Base-by-base conservation (phyloP, 2,329 filamentous ascomycete genomes). In the Lojkania enalia region DNA sequence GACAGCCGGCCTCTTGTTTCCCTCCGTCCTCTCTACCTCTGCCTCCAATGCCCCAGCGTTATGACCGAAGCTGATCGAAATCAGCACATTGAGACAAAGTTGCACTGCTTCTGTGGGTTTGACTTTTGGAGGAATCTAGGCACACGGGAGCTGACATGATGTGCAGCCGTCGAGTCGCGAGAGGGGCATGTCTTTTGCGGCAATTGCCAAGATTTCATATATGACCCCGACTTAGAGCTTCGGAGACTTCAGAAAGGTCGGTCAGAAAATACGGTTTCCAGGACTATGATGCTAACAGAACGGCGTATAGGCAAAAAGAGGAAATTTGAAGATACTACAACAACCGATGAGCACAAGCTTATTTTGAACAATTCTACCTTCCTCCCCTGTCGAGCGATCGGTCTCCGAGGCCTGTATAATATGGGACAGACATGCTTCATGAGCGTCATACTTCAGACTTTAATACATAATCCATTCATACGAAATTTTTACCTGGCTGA, bases 401-500 rank as follows among this genome's bases (percentile, higher is more conserved):
- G 94, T 7, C 82, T 96, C 29, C 84, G 94, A 25, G 92, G 92
- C 21, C 86, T 99, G 49, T 96, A 95, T 71, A 99, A 97, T 64
- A 92, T 96, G 67, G 94, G 92, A n/a, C 90, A 95, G 46, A 97
- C 94, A 9, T 99, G 92, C 74, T 99, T 96, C 71, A 92, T 97
- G 79, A 95, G 94, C 59, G 92, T 96, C 20, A 90, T 97, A 36
- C 78, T 99, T 13, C 94, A 97, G 69, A 90, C 87, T 44, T 84
- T 99, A 58, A 81, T 97, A 42, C 92, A 96, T 73, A 96, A 97
- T 64, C 92, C 92, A 0, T 80, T 96, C 33, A 80, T 99, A 20
- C 85, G 89, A 48, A 91, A 92, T 58, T 97, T 89, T 70, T 97
- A 96, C 68, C 84, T 99, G 4, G 86, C 87, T 30, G 91, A 96